Percentiles rank a stretch among this genome's conserved stretches.
Evolutionary conservation across 179 eudicot species (phyloP).

Genomic region (Beta macrorhiza): DNA sequence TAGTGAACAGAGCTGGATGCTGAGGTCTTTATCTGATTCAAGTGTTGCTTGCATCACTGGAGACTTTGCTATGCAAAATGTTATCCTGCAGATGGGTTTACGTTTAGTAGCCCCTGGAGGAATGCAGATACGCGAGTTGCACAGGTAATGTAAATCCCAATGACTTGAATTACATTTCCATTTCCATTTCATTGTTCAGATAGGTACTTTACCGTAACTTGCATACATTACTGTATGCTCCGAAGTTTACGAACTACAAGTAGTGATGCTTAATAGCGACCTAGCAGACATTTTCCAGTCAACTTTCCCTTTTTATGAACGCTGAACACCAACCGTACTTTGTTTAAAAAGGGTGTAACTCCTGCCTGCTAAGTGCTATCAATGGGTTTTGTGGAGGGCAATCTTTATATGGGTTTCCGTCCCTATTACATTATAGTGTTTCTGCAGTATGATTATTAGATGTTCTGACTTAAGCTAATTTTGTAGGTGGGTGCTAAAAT

Average conservation of each 20-base stretch:
- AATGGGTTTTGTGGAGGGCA: neutral
- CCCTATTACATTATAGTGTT: neutral
- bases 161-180: neutral
- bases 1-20: constrained; percentile 91
- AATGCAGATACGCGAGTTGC: constrained; percentile 94
- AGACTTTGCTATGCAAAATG: constrained; percentile 97
- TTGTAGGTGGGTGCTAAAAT: constrained; percentile 87
- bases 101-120: constrained; percentile 96
- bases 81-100: constrained; percentile 89
- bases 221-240: neutral
- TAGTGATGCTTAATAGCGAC: neutral
- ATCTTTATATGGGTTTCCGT: neutral
- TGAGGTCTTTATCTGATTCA: constrained; percentile 84
- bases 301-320: neutral
- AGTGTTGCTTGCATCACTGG: constrained; percentile 87
- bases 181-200: neutral
- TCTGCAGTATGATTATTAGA: neutral
- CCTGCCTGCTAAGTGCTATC: no score
- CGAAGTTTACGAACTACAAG: neutral
- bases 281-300: neutral
- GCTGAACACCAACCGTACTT: neutral
- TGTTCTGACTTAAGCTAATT: constrained; percentile 20
- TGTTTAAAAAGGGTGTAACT: no score
- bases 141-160: constrained; percentile 48
- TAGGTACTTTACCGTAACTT: neutral